A percentile compares a stretch with the other conserved stretches of the same genome.
Evolutionary conservation across 2,329 filamentous ascomycete species (phyloP).

Genomic region (Verticillium nubilum): DNA sequence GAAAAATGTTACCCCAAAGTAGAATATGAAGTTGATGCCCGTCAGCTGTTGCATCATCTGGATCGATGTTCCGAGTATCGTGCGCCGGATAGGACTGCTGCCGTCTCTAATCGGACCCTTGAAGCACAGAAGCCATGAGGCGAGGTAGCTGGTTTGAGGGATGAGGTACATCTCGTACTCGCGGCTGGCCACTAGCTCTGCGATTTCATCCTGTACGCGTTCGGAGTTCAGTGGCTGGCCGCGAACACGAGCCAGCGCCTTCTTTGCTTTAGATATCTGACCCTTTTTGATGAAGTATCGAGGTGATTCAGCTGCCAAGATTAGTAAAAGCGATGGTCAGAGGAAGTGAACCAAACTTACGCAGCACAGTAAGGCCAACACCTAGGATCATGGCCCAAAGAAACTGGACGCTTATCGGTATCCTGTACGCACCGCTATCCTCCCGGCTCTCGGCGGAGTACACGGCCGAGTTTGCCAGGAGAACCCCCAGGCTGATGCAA

Average conservation of each 20-base stretch:
- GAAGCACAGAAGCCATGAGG: constrained; percentile 55
- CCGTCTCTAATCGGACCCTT: constrained; percentile 49
- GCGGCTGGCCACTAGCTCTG: constrained; percentile 70
- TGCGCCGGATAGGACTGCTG: constrained; percentile 52
- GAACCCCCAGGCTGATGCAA: constrained; percentile 68
- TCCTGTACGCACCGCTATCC: constrained; percentile 62
- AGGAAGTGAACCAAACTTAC: constrained; percentile 53
- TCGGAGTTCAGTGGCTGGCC: constrained; percentile 60
- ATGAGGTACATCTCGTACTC: constrained; percentile 61
- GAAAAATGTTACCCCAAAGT: constrained; percentile 68
- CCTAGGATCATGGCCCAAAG: constrained; percentile 36
- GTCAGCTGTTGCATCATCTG: constrained; percentile 55
- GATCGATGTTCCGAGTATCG: constrained; percentile 48
- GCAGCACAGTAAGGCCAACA: constrained; percentile 15
- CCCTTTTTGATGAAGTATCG: constrained; percentile 68
- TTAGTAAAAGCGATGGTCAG: not conserved
- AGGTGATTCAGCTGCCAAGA: constrained; percentile 58
- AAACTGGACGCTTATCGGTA: constrained; percentile 66
- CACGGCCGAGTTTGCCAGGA: constrained; percentile 63
- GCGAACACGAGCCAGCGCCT: constrained; percentile 54
- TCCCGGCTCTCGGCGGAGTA: constrained; percentile 56
- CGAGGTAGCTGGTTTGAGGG: constrained; percentile 47
- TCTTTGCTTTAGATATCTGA: constrained; percentile 52
- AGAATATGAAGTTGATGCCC: constrained; percentile 68
- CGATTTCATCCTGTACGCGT: constrained; percentile 63